Evolutionary conservation across 177 flowering plant species (phyloP).

Genomic region (Tripterygium wilfordii): DNA sequence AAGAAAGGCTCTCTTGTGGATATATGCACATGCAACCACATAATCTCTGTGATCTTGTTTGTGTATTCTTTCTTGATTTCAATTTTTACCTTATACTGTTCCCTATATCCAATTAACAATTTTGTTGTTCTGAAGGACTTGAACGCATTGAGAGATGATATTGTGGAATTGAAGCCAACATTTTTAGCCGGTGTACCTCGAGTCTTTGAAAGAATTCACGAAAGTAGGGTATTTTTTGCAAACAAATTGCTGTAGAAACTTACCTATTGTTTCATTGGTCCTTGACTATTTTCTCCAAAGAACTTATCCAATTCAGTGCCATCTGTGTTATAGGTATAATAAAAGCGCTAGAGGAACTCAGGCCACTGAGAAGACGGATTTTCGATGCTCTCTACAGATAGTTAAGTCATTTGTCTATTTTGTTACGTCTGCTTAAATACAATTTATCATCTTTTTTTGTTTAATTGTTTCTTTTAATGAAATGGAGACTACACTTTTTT

Average conservation of each 20-base stretch:
- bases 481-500: too few relatives aligned
- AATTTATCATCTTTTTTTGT: background rate
- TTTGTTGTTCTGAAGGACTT: slow-evolving; percentile 45
- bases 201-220: slow-evolving; percentile 80
- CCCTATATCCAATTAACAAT: too few relatives aligned
- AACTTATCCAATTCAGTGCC: too few relatives aligned
- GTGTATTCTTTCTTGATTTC: too few relatives aligned
- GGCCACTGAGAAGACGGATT: slow-evolving; percentile 55
- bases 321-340: slow-evolving; percentile 48
- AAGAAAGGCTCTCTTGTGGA: too few relatives aligned
- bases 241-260: too few relatives aligned
- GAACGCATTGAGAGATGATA: slow-evolving; percentile 69
- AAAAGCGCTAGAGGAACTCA: slow-evolving; percentile 60
- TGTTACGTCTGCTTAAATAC: background rate
- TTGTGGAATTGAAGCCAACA: slow-evolving; percentile 90
- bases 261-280: too few relatives aligned
- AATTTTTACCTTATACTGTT: too few relatives aligned
- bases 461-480: too few relatives aligned
- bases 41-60: too few relatives aligned
- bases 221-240: slow-evolving; percentile 40
- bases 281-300: too few relatives aligned
- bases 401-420: slow-evolving; percentile 32
- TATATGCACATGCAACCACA: too few relatives aligned
- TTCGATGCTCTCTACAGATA: slow-evolving; percentile 68
- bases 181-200: slow-evolving; percentile 90